Evolutionary conservation across 768 basidiomycete species (phyloP), one percentile per base, ranked within the genome.

Genomic region (Hypholoma sublateritium): DNA sequence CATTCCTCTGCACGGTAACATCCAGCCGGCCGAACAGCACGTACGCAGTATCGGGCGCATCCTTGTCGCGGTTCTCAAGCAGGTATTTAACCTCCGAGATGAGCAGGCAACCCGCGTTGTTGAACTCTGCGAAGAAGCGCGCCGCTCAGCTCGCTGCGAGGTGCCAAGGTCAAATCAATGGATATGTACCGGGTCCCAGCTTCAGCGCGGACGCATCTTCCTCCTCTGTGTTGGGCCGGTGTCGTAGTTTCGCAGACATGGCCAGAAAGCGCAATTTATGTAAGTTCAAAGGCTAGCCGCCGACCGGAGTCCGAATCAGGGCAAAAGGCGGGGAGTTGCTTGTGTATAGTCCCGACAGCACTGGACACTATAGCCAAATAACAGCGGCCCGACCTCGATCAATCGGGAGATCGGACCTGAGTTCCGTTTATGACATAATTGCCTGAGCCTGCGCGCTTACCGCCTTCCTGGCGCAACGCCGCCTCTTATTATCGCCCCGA

Each of bases 41-140:
- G 58, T 67, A 93, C 93, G 86, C 83, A 55, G 91, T 93, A 66
- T 93, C 91, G 7, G 92, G 92, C 2, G 89, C 89, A 65, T 91
- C 89, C 71, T 93, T 90, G 72, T 92, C 87, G 62, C 91, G 77
- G 76, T 91, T 89, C 72, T 93, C 91, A 25, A 96, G 77, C 47
- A 96, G 75, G 69, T 94, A 91, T 67, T 93, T 93, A 69, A 95
- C 94, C 68, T 96, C 94, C 1, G 92, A 93, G 58, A 95, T 93
- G 64, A 94, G 81, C 67, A 96, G 71, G 71, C 91, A 93, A 78
- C 91, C 93, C 5, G 90, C 90, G 61, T 93, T 92, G 75, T 92
- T 92, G 75, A 95, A 95, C 68, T 93, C 93, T 93, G 60, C 14
- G 25, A 39, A 52, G 5, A 32, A 53, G 4, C 24, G 16, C 5